Percentiles rank a stretch among this genome's conserved stretches.
These are phyloP conservation scores for Eustoma russellianum DNA, from an alignment of 257 asterid species.

Conservation along the genomic window DNA sequence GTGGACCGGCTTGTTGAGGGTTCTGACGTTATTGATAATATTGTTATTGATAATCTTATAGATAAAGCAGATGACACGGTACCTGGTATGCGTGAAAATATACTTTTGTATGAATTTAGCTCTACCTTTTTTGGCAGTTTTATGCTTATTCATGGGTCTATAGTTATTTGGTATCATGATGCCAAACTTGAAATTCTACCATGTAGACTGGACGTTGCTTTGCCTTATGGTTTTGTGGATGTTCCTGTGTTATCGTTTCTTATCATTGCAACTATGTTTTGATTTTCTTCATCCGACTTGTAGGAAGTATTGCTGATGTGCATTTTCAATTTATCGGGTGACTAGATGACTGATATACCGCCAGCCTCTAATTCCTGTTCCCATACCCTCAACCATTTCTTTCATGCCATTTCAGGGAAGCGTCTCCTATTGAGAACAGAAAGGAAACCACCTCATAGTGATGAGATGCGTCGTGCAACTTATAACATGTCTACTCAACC, in stretches of 20 bases:
- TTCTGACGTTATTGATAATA: too few species aligned
- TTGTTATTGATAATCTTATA: constrained; percentile 37
- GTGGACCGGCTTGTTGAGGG: constrained; percentile 53
- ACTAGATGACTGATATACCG: too few species aligned
- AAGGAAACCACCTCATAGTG: constrained; percentile 44
- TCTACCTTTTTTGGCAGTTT: not conserved
- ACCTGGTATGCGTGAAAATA: constrained; percentile 37
- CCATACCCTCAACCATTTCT: too few species aligned
- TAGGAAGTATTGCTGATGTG: too few species aligned
- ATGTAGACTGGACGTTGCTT: not conserved
- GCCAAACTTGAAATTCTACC: not conserved
- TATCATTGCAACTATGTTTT: too few species aligned
- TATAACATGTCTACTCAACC: constrained; percentile 48
- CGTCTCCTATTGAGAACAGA: constrained; percentile 42
- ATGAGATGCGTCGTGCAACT: constrained; percentile 76
- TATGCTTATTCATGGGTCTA: not conserved
- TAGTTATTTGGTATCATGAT: not conserved
- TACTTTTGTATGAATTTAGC: not conserved
- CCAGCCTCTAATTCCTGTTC: too few species aligned
- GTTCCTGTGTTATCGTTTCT: too few species aligned
- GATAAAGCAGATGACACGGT: constrained; percentile 70
- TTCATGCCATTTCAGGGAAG: constrained; percentile 39
- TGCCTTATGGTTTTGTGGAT: too few species aligned
- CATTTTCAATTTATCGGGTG: too few species aligned
- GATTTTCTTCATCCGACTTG: too few species aligned